A percentile compares a stretch with the other conserved stretches of the same genome.
phyloP scores from a whole-genome alignment of 148 eudicot species.

The Camellia granthamiana region DNA sequence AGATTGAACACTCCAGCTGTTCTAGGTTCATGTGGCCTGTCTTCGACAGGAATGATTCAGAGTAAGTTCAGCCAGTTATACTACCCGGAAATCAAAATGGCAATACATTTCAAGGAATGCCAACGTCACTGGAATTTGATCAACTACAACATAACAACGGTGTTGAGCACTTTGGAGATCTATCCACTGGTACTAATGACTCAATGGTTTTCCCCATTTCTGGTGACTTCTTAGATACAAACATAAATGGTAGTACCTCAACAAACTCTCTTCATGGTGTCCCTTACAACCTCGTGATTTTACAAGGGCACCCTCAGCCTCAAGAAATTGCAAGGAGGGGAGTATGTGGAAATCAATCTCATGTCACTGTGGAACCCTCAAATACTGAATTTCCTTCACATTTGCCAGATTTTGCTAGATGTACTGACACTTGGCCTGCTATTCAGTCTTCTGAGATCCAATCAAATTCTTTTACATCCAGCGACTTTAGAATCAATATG shows the following conservation, averaged over 20 bases:
- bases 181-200: constrained; percentile 10
- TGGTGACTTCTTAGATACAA: constrained; percentile 9
- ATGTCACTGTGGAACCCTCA: constrained; percentile 12
- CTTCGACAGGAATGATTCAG: constrained; percentile 43
- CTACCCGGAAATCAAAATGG: constrained; percentile 38
- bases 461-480: constrained; percentile 18
- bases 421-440: constrained; percentile 37
- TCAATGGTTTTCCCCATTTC: constrained; percentile 15
- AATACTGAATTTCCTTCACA: constrained; percentile 34
- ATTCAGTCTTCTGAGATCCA: constrained; percentile 33
- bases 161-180: constrained; percentile 15
- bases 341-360: constrained; percentile 28
- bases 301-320: constrained; percentile 31
- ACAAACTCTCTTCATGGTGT: constrained; percentile 29
- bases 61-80: constrained; percentile 30
- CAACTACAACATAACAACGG: constrained; percentile 35
- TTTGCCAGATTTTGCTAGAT: constrained; percentile 31
- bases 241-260: constrained; percentile 18
- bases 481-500: constrained; percentile 6
- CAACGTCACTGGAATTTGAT: constrained; percentile 45
- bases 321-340: constrained; percentile 24
- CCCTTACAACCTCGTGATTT: constrained; percentile 24
- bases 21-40: constrained; percentile 37
- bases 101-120: constrained; percentile 51
- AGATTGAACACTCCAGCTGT: constrained; percentile 50